A percentile compares a stretch with the other conserved stretches of the same genome.
phyloP scores from a whole-genome alignment of 371 early-diverging fungal species.

The Zychaea mexicana region DNA sequence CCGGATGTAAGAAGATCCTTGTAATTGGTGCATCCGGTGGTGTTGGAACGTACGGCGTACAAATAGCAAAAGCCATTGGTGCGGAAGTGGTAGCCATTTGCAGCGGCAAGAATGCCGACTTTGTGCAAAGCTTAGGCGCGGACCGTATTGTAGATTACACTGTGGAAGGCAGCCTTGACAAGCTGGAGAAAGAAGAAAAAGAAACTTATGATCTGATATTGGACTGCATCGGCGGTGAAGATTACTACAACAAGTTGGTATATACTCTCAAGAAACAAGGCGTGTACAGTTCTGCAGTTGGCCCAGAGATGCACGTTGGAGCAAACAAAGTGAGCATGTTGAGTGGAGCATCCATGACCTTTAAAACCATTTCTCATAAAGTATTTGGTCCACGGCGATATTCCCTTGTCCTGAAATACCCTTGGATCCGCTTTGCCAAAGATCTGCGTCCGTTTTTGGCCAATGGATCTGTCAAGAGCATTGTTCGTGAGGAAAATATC shows the following conservation, averaged over 20 bases:
- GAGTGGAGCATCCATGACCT: conserved; percentile 7
- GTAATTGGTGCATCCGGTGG: conserved; percentile 64
- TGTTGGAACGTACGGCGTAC: conserved; percentile 64
- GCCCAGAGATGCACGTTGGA: conserved; percentile 30
- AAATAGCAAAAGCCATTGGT: conserved; percentile 59
- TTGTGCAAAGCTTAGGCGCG: conserved; percentile 58
- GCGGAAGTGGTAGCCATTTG: conserved; percentile 67
- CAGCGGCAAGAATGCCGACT: conserved; percentile 48
- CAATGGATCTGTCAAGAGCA: conserved; percentile 10
- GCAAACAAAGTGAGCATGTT: conserved; percentile 15
- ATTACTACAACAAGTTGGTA: conserved; percentile 32
- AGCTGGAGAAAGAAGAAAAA: conserved; percentile 14
- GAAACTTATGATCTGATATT: conserved; percentile 43
- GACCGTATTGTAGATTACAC: conserved; percentile 64
- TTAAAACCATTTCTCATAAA: not conserved
- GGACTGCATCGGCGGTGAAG: conserved; percentile 57
- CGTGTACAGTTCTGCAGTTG: conserved; percentile 44
- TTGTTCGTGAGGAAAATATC: conserved; percentile 12
- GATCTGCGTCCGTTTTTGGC: conserved; percentile 4
- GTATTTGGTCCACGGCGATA: conserved; percentile 19
- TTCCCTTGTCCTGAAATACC: conserved; percentile 5
- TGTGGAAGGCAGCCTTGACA: conserved; percentile 23
- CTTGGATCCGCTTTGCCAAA: conserved; percentile 2
- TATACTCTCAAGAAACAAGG: conserved; percentile 36
- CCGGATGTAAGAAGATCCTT: conserved; percentile 28